These are phyloP conservation scores for Quercus lobata DNA, from an alignment of 331 rosid species.

Conservation along the genomic window DNA sequence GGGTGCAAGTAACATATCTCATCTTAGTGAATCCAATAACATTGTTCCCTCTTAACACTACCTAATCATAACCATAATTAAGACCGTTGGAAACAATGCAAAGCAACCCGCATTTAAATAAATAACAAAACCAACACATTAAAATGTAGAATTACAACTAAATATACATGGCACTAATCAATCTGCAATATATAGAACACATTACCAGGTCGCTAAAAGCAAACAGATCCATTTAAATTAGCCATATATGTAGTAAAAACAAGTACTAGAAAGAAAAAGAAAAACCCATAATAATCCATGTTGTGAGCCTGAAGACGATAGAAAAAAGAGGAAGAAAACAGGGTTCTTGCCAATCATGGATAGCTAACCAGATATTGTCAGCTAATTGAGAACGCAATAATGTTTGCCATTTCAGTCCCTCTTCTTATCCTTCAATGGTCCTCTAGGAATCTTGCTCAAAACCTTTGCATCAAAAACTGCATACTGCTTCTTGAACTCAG, in stretches of 20 bases:
- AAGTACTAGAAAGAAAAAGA: not conserved
- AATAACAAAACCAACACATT: not conserved
- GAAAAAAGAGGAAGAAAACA: slow-evolving; percentile 18
- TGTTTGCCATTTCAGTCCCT: slow-evolving; percentile 35
- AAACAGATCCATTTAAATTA: slow-evolving; percentile 1
- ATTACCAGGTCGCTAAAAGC: slow-evolving; percentile 17
- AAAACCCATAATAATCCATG: slow-evolving; percentile 20
- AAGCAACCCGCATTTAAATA: not conserved
- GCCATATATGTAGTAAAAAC: slow-evolving; percentile 15
- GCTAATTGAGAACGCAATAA: not conserved
- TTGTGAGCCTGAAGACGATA: slow-evolving; percentile 22
- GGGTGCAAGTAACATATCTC: no score
- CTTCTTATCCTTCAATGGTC: slow-evolving; percentile 72
- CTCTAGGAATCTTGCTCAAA: slow-evolving; percentile 80
- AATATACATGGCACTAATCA: slow-evolving; percentile 2
- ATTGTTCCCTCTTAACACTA: no score
- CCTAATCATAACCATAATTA: no score
- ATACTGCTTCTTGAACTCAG: slow-evolving; percentile 79
- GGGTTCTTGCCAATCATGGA: slow-evolving; percentile 35
- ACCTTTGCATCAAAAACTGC: slow-evolving; percentile 86
- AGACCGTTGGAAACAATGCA: no score
- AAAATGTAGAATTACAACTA: not conserved
- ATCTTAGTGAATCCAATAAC: no score
- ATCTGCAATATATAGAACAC: slow-evolving; percentile 16
- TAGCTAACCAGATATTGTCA: slow-evolving; percentile 32